phyloP scores from a whole-genome alignment of 352 stramenopile genomes.

The Phytophthora pisi region DNA sequence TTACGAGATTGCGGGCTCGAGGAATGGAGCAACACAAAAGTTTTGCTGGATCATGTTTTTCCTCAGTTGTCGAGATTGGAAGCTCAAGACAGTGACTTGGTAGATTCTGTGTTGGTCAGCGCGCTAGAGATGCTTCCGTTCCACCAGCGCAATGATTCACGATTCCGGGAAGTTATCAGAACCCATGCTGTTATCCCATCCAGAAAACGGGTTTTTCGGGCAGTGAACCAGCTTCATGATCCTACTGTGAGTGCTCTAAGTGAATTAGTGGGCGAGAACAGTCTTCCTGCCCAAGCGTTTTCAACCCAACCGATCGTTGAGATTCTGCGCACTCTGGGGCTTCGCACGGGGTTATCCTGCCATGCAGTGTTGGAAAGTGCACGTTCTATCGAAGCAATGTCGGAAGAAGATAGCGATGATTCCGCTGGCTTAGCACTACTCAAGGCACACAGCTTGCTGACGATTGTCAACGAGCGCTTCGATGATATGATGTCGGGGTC shows the following conservation, averaged over 20 bases:
- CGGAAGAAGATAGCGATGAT: constrained; percentile 22
- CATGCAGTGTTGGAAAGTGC: constrained; percentile 78
- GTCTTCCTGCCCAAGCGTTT: constrained; percentile 59
- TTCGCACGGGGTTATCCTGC: constrained; percentile 67
- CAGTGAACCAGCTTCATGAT: constrained; percentile 68
- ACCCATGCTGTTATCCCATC: constrained; percentile 59
- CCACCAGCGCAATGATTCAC: constrained; percentile 56
- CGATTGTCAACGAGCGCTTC: constrained; percentile 80
- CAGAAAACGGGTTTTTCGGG: constrained; percentile 52
- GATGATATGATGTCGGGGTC: constrained; percentile 53
- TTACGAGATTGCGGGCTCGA: constrained; percentile 55
- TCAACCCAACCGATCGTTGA: constrained; percentile 52
- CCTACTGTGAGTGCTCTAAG: constrained; percentile 68
- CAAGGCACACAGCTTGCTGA: constrained; percentile 64
- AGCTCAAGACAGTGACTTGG: constrained; percentile 34
- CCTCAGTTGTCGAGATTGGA: constrained; percentile 50
- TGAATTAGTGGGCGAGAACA: constrained; percentile 69
- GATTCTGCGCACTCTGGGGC: constrained; percentile 58
- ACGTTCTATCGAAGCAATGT: constrained; percentile 61
- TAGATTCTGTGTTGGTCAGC: constrained; percentile 57
- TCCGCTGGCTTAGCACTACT: constrained; percentile 33
- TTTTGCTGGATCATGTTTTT: constrained; percentile 71
- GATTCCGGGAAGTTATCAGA: constrained; percentile 56
- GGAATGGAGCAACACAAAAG: constrained; percentile 59
- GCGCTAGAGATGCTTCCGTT: constrained; percentile 54